These are phyloP conservation scores for Globisporangium carolinianum DNA, from an alignment of 352 stramenopile species.

Conservation along the genomic window DNA sequence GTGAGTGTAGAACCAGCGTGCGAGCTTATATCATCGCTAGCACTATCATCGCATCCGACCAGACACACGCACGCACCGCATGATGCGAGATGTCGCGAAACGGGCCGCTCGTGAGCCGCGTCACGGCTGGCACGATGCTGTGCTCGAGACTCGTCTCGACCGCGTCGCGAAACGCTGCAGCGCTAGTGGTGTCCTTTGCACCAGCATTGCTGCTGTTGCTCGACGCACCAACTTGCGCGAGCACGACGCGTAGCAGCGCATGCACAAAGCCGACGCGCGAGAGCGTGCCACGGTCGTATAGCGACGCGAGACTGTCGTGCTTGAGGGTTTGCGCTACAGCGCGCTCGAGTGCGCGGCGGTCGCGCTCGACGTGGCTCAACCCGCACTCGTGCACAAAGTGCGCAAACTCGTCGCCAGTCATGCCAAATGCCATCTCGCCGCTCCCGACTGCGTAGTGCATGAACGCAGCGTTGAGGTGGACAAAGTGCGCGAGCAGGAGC, in stretches of 20 bases:
- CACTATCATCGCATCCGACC: not conserved
- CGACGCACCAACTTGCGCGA: slow-evolving; percentile 8
- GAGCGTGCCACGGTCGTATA: slow-evolving; percentile 45
- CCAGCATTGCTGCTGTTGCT: slow-evolving; percentile 15
- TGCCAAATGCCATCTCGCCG: slow-evolving; percentile 54
- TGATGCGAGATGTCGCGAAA: slow-evolving; percentile 75
- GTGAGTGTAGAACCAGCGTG: not conserved
- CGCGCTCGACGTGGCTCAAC: slow-evolving; percentile 30
- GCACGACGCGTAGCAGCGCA: slow-evolving; percentile 39
- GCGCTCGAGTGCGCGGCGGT: slow-evolving; percentile 31
- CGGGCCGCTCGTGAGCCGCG: slow-evolving; percentile 51
- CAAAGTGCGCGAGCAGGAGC: slow-evolving; percentile 48
- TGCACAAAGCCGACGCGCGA: slow-evolving; percentile 69
- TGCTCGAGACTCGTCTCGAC: slow-evolving; percentile 43
- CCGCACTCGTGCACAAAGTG: slow-evolving; percentile 77
- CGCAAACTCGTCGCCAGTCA: slow-evolving; percentile 53
- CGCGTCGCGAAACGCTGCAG: slow-evolving; percentile 9
- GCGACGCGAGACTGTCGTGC: slow-evolving; percentile 34
- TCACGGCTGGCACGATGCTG: slow-evolving; percentile 39
- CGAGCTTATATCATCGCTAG: not conserved
- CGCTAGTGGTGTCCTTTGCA: slow-evolving; percentile 11
- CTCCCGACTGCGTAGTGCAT: slow-evolving; percentile 75
- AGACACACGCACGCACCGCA: slow-evolving; percentile 31
- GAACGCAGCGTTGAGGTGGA: slow-evolving; percentile 45
- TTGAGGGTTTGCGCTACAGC: slow-evolving; percentile 27